Conservation (phyloP, 106 monocot species). For the Amphibolis antarctica region DNA sequence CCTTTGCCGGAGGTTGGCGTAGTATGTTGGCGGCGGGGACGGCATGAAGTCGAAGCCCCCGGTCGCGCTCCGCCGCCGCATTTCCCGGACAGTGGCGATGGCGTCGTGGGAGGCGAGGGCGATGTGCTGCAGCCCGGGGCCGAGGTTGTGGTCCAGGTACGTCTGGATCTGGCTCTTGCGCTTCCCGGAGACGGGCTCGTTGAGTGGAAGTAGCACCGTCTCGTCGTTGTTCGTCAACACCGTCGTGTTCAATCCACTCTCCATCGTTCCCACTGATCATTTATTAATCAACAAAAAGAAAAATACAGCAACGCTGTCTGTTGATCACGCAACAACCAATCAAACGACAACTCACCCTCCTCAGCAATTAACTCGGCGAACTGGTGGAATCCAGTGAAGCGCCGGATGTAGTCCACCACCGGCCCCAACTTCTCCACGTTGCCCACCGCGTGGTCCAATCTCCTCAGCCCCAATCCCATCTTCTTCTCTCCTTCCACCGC, state of each 20-base stretch:
- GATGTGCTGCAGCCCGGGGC: constrained; percentile 79
- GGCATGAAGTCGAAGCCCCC: constrained; percentile 92
- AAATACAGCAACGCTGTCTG: too few relatives aligned
- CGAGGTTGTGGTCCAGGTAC: constrained; percentile 71
- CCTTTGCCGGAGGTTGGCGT: constrained; percentile 45
- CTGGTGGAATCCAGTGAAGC: constrained; percentile 81
- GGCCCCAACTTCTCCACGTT: constrained; percentile 53
- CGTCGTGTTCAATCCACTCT: constrained; percentile 81
- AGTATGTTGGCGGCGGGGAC: constrained; percentile 69
- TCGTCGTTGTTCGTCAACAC: constrained; percentile 88
- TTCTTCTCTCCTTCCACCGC: neutral
- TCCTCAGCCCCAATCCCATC: constrained; percentile 40
- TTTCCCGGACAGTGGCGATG: constrained; percentile 46
- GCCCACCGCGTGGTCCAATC: constrained; percentile 84
- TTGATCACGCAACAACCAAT: too few relatives aligned
- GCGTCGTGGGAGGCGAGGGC: constrained; percentile 54
- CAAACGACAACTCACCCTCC: constrained; percentile 17
- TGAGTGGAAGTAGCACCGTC: constrained; percentile 60
- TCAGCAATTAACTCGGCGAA: constrained; percentile 91
- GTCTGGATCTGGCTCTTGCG: constrained; percentile 89
- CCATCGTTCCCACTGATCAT: constrained; percentile 65
- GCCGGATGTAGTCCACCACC: constrained; percentile 36
- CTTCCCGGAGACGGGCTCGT: constrained; percentile 77
- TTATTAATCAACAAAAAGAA: too few relatives aligned
- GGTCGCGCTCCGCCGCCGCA: constrained; percentile 22